phyloP scores from a whole-genome alignment of 352 stramenopile genomes.

The Phytophthora quininea region DNA sequence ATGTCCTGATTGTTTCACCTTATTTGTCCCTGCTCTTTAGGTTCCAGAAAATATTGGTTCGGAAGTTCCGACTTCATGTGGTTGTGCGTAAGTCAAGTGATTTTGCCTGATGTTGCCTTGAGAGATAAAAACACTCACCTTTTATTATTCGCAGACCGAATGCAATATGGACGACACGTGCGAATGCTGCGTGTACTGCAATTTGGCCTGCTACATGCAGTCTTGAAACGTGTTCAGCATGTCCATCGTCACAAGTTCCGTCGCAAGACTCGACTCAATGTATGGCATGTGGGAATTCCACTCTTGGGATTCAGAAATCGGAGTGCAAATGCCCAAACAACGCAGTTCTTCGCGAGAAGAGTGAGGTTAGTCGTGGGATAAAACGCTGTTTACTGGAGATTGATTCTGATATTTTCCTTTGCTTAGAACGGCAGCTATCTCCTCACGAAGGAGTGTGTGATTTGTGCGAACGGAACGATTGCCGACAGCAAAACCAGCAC shows the following conservation, averaged over 20 bases:
- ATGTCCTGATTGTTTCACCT: neutral
- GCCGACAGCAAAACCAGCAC: constrained; percentile 38
- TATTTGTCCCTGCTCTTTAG: constrained; percentile 23
- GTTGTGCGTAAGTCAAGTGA: constrained; percentile 40
- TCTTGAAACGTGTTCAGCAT: constrained; percentile 45
- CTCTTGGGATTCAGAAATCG: constrained; percentile 39
- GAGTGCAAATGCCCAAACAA: constrained; percentile 61
- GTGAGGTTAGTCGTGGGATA: constrained; percentile 24
- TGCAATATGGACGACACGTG: constrained; percentile 29
- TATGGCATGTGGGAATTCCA: constrained; percentile 68
- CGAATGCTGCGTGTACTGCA: constrained; percentile 48
- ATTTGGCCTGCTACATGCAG: constrained; percentile 74
- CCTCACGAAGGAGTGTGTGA: constrained; percentile 63
- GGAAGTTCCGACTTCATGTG: constrained; percentile 41
- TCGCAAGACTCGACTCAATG: constrained; percentile 52
- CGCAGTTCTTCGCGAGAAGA: constrained; percentile 62
- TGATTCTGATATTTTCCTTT: neutral
- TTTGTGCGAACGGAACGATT: constrained; percentile 50
- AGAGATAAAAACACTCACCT: neutral
- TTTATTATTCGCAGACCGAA: constrained; percentile 12
- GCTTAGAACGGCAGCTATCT: constrained; percentile 58
- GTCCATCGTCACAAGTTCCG: constrained; percentile 41
- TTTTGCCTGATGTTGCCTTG: too few relatives aligned
- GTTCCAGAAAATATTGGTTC: constrained; percentile 35
- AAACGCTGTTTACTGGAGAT: neutral